Base-by-base conservation (phyloP, 306 rosid genomes). In the Hylodesmum podocarpum region DNA sequence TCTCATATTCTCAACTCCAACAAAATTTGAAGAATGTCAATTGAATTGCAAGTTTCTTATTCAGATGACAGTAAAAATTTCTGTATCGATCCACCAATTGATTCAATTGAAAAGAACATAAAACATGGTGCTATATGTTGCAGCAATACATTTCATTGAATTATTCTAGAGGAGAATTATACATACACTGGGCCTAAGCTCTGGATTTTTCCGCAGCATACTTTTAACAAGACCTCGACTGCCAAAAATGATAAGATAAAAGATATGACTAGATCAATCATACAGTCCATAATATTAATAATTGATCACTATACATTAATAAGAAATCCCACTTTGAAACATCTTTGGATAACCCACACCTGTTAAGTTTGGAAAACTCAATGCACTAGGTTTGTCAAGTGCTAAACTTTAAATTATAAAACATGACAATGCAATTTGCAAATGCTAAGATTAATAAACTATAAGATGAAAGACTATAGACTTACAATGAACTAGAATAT, bases 171-270 rank as follows among this genome's bases (percentile, higher is more conserved):
- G 78, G 78, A 82, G 73, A 80, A 70, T 70, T 76, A 68, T 76
- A 88, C 99, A 28, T 92, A 96, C 99, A 82, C 96, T 91, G 61
- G 99, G 98, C 72, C 99, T 90, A 74, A 91, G 90, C 88, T 96
- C 98, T 22, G 99, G 98, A 83, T 93, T 96, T 87, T 89, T 96
- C 81, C 99, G 98, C 87, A 96, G 91, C 99, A 96, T 91, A 86
- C 97, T 92, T 82, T 96, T 96, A 67, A 96, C 89, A 22, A 96
- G 98, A 75, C 94, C 82, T 67, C 98, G 99, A 83, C 99, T 96
- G 94, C 76, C 78, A 89, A 82, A 62, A 78, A 79, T 54, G 39
- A 75, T 50, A 66, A 84, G 39, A 75, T 50, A 66, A 84, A 59
- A 72, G 73, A 69, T 46, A 81, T 66, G n/a, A 76, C 58, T 82